Evolutionary conservation across 139 green algal genomes (phyloP).

Genomic region (Chlamydomonas sphaeroides): DNA sequence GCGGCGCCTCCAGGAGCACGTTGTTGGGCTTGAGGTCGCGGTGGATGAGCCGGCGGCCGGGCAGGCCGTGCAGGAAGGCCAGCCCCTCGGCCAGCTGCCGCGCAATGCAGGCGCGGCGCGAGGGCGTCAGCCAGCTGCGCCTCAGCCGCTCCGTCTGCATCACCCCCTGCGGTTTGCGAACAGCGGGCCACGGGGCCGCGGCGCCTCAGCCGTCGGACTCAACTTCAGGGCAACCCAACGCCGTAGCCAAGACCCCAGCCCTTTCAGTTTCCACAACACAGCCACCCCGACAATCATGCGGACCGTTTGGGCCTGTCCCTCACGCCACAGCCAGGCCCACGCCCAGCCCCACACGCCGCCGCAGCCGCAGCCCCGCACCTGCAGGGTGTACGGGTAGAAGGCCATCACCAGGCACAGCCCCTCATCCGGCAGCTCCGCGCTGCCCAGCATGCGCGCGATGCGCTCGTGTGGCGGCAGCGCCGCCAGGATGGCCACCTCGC

Average conservation of each 20-base stretch:
- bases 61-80: constrained; percentile 34
- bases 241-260: too few species aligned
- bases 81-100: constrained; percentile 36
- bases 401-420: constrained; percentile 37
- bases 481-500: constrained; percentile 25
- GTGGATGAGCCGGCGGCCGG: constrained; percentile 26
- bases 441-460: constrained; percentile 36
- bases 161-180: constrained; percentile 16
- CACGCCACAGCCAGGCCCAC: too few species aligned
- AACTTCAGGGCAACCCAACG: too few species aligned
- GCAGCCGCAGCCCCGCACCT: background rate
- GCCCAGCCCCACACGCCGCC: background rate
- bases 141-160: constrained; percentile 39
- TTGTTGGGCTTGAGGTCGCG: constrained; percentile 44
- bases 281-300: too few species aligned
- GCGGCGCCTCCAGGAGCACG: constrained; percentile 37
- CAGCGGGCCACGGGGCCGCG: too few species aligned
- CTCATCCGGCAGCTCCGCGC: constrained; percentile 25
- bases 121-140: constrained; percentile 25
- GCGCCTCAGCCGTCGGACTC: too few species aligned
- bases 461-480: constrained; percentile 37
- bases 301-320: too few species aligned
- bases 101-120: constrained; percentile 3
- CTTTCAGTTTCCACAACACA: too few species aligned
- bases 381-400: constrained; percentile 35